These are phyloP conservation scores for Gossypium herbaceum DNA, from an alignment of 345 rosid genomes.

Conservation along the genomic window DNA sequence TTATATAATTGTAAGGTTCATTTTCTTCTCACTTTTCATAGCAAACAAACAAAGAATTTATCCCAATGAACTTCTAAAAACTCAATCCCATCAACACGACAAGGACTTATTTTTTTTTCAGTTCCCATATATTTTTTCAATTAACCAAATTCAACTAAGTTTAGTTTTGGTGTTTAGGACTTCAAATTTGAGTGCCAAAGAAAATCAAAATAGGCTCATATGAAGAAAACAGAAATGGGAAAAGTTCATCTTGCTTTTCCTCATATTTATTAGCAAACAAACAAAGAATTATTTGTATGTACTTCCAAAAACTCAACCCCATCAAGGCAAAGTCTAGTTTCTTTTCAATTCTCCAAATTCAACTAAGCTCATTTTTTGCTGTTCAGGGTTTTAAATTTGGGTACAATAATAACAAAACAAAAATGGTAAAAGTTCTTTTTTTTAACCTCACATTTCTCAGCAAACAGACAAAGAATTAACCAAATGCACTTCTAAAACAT, in stretches of 20 bases:
- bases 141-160: not conserved
- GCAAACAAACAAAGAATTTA: not conserved
- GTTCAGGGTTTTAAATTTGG: not conserved
- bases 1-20: not conserved
- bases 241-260: not conserved
- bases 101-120: too few species aligned
- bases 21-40: not conserved
- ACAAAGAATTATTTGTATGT: not conserved
- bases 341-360: constrained; percentile 1
- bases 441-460: not conserved
- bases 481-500: not conserved
- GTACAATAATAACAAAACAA: not conserved
- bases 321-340: not conserved
- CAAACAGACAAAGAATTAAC: not conserved
- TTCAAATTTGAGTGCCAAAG: not conserved
- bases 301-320: not conserved
- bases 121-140: too few species aligned
- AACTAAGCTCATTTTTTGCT: not conserved
- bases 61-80: not conserved
- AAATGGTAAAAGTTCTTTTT: too few species aligned
- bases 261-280: not conserved
- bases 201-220: not conserved
- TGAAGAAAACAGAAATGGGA: not conserved
- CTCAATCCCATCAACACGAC: not conserved
- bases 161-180: not conserved